Percentiles rank a stretch among this genome's conserved stretches.
Conservation (phyloP, 106 monocot genomes). For the Gastrodia elata region DNA sequence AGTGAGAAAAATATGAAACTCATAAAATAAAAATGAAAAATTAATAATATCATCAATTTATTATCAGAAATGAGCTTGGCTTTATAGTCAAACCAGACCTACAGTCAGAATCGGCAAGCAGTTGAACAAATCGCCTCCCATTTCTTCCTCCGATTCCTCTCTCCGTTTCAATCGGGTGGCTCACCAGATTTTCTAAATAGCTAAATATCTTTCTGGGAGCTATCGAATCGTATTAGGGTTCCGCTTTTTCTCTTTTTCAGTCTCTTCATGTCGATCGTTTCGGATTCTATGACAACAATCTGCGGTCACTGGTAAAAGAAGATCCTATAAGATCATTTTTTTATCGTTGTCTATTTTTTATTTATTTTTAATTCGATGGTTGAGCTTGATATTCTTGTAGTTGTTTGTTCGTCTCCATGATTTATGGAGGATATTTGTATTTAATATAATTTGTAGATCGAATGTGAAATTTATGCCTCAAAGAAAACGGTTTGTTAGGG, state of each 20-base stretch:
- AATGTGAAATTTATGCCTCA: neutral
- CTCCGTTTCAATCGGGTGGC: neutral
- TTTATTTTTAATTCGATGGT: neutral
- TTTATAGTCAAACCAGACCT: neutral
- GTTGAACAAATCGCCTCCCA: neutral
- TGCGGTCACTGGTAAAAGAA: constrained; percentile 14
- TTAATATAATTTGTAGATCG: neutral
- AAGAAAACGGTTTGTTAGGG: neutral
- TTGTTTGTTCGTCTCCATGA: neutral
- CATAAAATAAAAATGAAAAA: too few species aligned
- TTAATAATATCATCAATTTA: too few species aligned
- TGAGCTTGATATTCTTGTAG: neutral
- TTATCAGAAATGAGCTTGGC: too few species aligned
- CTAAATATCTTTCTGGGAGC: neutral
- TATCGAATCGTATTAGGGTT: neutral
- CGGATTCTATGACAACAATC: constrained; percentile 7
- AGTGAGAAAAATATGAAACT: too few species aligned
- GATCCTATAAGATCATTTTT: neutral
- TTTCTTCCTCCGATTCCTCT: neutral
- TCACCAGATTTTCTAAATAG: neutral
- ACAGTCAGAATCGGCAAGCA: neutral
- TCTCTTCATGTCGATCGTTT: constrained; percentile 10
- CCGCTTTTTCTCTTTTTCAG: neutral
- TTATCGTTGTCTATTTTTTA: constrained; percentile 1
- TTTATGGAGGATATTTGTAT: neutral